Evolutionary conservation across 2,329 filamentous ascomycete genomes (phyloP), one percentile per base, ranked within the genome.

Genomic region (Trichophyton schoenleinii): DNA sequence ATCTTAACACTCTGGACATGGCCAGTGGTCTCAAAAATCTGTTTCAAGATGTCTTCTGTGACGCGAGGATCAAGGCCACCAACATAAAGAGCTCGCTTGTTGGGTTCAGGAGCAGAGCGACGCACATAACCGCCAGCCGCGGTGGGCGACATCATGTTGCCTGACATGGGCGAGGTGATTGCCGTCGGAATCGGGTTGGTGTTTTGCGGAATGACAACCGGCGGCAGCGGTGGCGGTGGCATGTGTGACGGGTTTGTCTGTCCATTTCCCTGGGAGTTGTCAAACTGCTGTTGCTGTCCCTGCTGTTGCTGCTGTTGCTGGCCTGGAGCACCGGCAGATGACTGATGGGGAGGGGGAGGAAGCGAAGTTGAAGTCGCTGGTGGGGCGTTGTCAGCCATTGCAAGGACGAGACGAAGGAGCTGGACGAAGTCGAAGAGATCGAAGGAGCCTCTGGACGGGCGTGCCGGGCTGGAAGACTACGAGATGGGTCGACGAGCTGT

Each of bases 1-100:
- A 99, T 96, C 82, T 99, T 99, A 73, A 99, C 94, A 72, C 90
- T 96, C 78, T 96, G 88, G 66, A 99, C 94, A 77, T 99, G 94
- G 62, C 94, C 94, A 63, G 91, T 96, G 5, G 94, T 99, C 80
- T 99, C 94, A 71, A 99, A 99, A 70, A 97, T 97, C 76, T 97
- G 92, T 71, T 91, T 90, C 74, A 97, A 78, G 61, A 97, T 90
- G 72, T 97, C 92, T 77, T 97, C 92, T 36, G 92, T 96, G 65
- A 97, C 92, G 67, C 94, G 85, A 69, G 91, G 90, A 74, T 99
- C 94, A 68, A 99, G 80, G 61, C 94, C 94, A 65, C 94, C 94
- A 63, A 99, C 89, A 71, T 99, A 99, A 64, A 99, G 80, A 62
- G 94, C 94, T 71, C 94, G 85, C 84, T 99, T 99, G 81, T 99